Base-by-base conservation (phyloP, 345 rosid genomes). In the Kandelia obovata region DNA sequence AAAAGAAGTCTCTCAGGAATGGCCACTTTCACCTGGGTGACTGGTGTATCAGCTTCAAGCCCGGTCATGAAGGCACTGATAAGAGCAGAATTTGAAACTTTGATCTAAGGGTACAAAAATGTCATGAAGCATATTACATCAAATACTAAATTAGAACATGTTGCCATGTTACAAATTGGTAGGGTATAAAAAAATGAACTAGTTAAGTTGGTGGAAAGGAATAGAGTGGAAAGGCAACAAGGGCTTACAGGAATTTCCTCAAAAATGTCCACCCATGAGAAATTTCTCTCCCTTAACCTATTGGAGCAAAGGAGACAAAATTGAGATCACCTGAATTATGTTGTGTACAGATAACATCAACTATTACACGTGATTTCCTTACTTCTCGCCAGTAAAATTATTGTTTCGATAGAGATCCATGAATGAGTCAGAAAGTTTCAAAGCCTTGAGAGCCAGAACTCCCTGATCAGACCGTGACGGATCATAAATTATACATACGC, bases 261-360 rank as follows among this genome's bases (percentile, higher is more conserved):
- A 73, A 96, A 96, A 65, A 96, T 92, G 82, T 92, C 98, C 85
- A 89, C 92, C 99, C 99, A 96, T 31, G 99, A 89, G 83, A 96
- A 86, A 77, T 90, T 92, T 76, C 86, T 92, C 89, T 96, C 99
- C 79, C 99, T 92, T 91, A 96, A 82, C 86, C 99, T 96, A 71
- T 21, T 43, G 62, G 25, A 67, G 37, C 58, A 59, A 60, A 61
- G 7, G 32, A 60, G 27, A 55, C 5, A 34, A 69, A 53, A 47
- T 53, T 61, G 23, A 72, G 52, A 59, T 30, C 13, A 7, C 35
- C 64, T 34, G 37, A 63, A 68, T 62, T 15, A 66, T 63, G 68
- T 58, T 37, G 71, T 9, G 58, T 60, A 25, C 51, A 78, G 53
- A 31, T 15, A 68, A 67, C 31, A 8, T 57, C n/a, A n/a, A 62